Base-by-base conservation (phyloP, 495 filamentous ascomycete species). In the Ascobolus immersus region DNA sequence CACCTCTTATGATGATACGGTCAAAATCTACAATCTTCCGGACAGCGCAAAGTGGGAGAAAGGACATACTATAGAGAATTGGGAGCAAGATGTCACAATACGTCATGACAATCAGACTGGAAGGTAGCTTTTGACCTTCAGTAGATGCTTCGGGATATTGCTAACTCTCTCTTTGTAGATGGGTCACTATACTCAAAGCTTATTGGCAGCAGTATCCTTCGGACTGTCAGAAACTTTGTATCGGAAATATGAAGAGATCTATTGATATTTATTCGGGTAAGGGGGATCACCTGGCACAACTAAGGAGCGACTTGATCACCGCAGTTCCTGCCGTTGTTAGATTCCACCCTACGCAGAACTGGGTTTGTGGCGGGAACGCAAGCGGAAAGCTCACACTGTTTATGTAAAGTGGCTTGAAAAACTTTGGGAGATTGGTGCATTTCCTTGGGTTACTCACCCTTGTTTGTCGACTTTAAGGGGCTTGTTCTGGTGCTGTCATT, bases 41-140 rank as follows among this genome's bases (percentile, higher is more conserved):
- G 56, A 62, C 8, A 71, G 70, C 23, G 62, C 59, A 0, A 50
- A 53, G 8, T 91, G 77, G 75, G 60, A 56, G 21, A 43, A 59
- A 0, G 73, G 73, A 2, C 60, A 67, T 21, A 61, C 58, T 4
- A 40, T 82, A 2, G 43, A 55, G 12, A 32, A 34, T 18, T 22
- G 37, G 65, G 54, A 61, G 29, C 82, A 84, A 0, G 53, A 61
- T 4, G 59, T 65, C 6, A 55, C 69, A 10, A 65, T 96, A 13
- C 58, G 60, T 7, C 86, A 96, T 48, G 94, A 94, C 44, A 94
- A 92, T 48, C 89, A 96, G 56, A 94, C 89, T 0, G 86, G 86
- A 0, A 62, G 73, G 51, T 76, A 68, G 67, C 65, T 36, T 42
- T 22, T 30, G 17, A 18, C 17, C 19, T 28, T 17, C 15, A 22